A percentile compares a stretch with the other conserved stretches of the same genome.
Evolutionary conservation across 345 rosid genomes (phyloP).

Genomic region (Citrus glauca): DNA sequence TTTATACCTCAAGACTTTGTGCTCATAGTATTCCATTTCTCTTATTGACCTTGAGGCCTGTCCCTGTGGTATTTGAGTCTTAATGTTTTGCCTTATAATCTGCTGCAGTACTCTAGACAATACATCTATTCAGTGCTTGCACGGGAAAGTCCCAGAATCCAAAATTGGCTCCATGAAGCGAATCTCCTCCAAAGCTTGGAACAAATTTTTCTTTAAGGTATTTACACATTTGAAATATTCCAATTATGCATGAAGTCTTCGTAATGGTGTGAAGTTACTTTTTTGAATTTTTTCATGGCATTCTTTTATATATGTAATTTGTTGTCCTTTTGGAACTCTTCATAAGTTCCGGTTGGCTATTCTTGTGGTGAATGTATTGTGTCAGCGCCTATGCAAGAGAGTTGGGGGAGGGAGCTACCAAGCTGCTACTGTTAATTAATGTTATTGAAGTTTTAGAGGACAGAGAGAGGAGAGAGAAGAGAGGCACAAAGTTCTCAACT

Average conservation of each 20-base stretch:
- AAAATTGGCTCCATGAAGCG: constrained; percentile 76
- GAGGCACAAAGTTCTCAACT: background rate
- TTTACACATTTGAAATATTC: constrained; percentile 5
- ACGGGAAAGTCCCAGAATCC: constrained; percentile 76
- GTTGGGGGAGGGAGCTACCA: background rate
- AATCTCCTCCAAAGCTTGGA: constrained; percentile 73
- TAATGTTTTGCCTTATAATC: background rate
- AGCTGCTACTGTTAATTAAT: background rate
- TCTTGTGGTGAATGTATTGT: background rate
- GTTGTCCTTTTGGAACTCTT: background rate
- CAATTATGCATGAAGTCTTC: background rate
- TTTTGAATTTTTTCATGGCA: background rate
- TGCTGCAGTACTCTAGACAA: constrained; percentile 67
- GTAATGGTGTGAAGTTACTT: constrained; percentile 11
- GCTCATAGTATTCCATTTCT: background rate
- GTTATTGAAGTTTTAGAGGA: background rate
- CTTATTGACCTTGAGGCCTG: background rate
- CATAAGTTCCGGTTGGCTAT: background rate
- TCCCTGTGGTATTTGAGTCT: background rate
- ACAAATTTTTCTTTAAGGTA: constrained; percentile 72
- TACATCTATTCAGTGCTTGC: constrained; percentile 66
- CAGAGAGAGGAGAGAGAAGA: background rate
- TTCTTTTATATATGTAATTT: background rate
- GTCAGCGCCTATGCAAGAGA: background rate
- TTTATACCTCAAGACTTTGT: too few relatives aligned